Evolutionary conservation across 1,284 basidiomycete species (phyloP).

Genomic region (Pterula multifida): DNA sequence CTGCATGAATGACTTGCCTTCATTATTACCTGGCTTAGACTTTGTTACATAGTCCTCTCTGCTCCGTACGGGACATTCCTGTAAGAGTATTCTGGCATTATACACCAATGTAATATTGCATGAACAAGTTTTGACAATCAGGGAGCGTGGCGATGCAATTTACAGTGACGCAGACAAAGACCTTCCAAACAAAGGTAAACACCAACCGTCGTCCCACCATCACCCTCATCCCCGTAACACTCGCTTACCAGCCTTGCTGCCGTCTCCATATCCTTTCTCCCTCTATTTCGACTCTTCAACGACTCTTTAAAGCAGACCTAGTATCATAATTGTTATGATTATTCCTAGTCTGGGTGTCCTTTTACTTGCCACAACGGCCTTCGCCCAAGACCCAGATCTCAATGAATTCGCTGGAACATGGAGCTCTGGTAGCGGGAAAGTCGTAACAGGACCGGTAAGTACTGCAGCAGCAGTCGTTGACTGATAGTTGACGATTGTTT

Average conservation of each 20-base stretch:
- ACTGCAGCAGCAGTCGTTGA: not conserved
- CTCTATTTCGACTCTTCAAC: no score
- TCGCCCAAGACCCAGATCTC: conserved; percentile 34
- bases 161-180: no score
- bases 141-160: not conserved
- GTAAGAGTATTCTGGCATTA: not conserved
- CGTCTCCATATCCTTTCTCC: not conserved
- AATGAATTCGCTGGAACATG: conserved; percentile 73
- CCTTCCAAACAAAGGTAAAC: not conserved
- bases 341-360: conserved; percentile 25
- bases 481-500: not conserved
- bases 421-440: conserved; percentile 66
- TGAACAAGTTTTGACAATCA: not conserved
- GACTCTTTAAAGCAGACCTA: not conserved
- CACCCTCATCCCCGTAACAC: not conserved
- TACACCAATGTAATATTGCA: conserved; percentile 1
- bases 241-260: not conserved
- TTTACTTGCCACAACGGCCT: conserved; percentile 26
- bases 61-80: conserved; percentile 1
- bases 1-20: conserved; percentile 1
- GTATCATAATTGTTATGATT: not conserved
- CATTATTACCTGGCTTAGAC: not conserved
- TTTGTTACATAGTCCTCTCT: not conserved
- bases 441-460: conserved; percentile 78
- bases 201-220: not conserved